phyloP scores from a whole-genome alignment of 495 filamentous ascomycete genomes.

The Hypoxylon subgilvum region DNA sequence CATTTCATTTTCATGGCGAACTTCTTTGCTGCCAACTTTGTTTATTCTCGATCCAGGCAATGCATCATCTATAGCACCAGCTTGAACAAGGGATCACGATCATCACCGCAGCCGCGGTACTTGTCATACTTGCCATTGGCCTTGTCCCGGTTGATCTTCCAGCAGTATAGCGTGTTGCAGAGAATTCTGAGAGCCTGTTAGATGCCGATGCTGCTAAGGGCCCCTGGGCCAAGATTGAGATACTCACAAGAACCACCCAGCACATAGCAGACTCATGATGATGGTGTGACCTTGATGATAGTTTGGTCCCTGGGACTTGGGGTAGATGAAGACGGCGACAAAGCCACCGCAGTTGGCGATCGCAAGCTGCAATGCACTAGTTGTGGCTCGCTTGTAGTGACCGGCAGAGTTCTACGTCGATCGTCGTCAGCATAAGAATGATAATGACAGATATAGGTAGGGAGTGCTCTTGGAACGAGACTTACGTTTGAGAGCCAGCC shows the following conservation, averaged over 20 bases:
- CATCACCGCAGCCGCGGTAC: constrained; percentile 65
- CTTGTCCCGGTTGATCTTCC: constrained; percentile 71
- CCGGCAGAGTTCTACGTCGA: constrained; percentile 49
- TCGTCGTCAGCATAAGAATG: constrained; percentile 4
- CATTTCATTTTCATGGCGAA: neutral
- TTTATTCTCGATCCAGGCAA: neutral
- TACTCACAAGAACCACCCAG: constrained; percentile 70
- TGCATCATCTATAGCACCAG: constrained; percentile 59
- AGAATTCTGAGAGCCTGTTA: constrained; percentile 56
- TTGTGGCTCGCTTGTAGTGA: constrained; percentile 54
- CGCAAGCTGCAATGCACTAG: constrained; percentile 53
- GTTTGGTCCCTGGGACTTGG: constrained; percentile 52
- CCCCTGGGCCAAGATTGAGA: neutral
- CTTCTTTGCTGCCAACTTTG: neutral
- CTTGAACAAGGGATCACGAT: constrained; percentile 69
- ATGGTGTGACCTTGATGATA: constrained; percentile 64
- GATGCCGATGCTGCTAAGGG: neutral
- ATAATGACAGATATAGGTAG: neutral
- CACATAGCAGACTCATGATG: constrained; percentile 62
- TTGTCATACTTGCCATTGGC: constrained; percentile 64
- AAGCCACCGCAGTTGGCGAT: constrained; percentile 60
- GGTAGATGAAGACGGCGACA: constrained; percentile 66
- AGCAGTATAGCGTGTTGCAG: constrained; percentile 68
- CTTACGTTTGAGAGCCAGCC: constrained; percentile 65
- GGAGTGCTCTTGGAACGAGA: neutral